phyloP scores from a whole-genome alignment of 1,139 yeast species.

The Groenewaldozyma sp. region DNA sequence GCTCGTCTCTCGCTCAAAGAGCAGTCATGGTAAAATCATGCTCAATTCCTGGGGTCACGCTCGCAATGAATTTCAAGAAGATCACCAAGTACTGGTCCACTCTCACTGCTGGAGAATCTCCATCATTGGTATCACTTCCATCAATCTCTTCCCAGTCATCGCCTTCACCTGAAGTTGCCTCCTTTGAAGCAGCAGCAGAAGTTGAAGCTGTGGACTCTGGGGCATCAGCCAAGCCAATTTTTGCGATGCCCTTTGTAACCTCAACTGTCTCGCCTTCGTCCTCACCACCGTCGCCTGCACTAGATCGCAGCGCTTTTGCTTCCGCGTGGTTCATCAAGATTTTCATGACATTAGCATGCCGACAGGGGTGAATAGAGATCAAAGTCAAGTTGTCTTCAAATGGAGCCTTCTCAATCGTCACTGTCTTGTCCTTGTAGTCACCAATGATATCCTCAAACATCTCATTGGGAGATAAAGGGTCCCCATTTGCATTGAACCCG shows the following conservation, averaged over 20 bases:
- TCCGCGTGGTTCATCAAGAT: constrained; percentile 65
- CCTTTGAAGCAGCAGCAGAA: constrained; percentile 30
- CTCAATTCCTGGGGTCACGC: constrained; percentile 96
- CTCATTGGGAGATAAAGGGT: constrained; percentile 75
- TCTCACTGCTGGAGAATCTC: constrained; percentile 42
- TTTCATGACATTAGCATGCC: constrained; percentile 90
- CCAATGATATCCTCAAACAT: constrained; percentile 93
- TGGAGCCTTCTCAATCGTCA: constrained; percentile 89
- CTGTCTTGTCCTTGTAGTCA: constrained; percentile 92
- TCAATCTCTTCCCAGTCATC: constrained; percentile 33
- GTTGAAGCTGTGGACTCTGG: constrained; percentile 10
- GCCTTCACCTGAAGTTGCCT: constrained; percentile 11
- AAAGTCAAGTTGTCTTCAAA: constrained; percentile 69
- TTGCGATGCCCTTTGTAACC: constrained; percentile 33
- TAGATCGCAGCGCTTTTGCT: constrained; percentile 27
- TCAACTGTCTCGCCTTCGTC: constrained; percentile 19
- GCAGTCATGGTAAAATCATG: constrained; percentile 96
- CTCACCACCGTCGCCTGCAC: constrained; percentile 33
- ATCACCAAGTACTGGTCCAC: constrained; percentile 87
- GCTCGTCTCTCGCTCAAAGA: constrained; percentile 31
- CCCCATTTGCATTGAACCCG: constrained; percentile 77
- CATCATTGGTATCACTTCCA: constrained; percentile 26
- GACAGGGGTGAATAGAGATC: constrained; percentile 93
- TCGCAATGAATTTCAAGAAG: constrained; percentile 85
- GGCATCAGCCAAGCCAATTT: constrained; percentile 38